phyloP scores from a whole-genome alignment of 371 early-diverging fungal species.

The Capillidium rhysosporum region DNA sequence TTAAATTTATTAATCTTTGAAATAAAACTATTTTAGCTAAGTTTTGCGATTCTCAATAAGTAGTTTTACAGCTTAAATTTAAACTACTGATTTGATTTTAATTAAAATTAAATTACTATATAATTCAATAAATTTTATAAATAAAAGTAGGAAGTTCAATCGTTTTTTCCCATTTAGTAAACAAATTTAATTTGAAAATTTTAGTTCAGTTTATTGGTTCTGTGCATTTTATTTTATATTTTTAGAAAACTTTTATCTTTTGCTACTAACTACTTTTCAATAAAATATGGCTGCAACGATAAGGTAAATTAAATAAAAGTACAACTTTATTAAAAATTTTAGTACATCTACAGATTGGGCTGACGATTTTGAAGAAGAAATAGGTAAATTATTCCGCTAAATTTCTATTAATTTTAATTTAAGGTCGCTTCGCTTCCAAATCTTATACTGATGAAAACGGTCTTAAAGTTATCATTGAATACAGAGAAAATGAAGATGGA shows the following conservation, averaged over 20 bases:
- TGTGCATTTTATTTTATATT: neutral
- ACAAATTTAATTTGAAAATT: too few relatives aligned
- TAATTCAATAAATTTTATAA: too few relatives aligned
- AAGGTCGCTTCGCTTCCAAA: slow-evolving; percentile 28
- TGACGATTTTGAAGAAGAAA: slow-evolving; percentile 49
- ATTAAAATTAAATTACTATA: too few relatives aligned
- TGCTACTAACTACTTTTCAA: neutral
- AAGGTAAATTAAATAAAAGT: neutral
- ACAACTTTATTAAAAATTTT: neutral
- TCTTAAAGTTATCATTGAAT: slow-evolving; percentile 61
- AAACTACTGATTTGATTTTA: too few relatives aligned
- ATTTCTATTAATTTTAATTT: neutral
- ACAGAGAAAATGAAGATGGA: slow-evolving; percentile 65
- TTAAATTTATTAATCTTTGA: too few relatives aligned
- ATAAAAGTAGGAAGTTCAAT: too few relatives aligned
- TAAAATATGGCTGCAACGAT: neutral
- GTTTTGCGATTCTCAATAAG: too few relatives aligned
- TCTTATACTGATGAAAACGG: slow-evolving; percentile 58
- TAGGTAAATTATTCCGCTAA: slow-evolving; percentile 13
- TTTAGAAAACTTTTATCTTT: neutral
- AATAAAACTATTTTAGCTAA: too few relatives aligned
- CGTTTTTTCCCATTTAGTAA: too few relatives aligned
- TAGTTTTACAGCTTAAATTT: too few relatives aligned
- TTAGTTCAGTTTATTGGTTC: too few relatives aligned
- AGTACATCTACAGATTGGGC: slow-evolving; percentile 28